These are phyloP conservation scores for Camelina hispida DNA, from an alignment of 345 rosid species.

Conservation along the genomic window DNA sequence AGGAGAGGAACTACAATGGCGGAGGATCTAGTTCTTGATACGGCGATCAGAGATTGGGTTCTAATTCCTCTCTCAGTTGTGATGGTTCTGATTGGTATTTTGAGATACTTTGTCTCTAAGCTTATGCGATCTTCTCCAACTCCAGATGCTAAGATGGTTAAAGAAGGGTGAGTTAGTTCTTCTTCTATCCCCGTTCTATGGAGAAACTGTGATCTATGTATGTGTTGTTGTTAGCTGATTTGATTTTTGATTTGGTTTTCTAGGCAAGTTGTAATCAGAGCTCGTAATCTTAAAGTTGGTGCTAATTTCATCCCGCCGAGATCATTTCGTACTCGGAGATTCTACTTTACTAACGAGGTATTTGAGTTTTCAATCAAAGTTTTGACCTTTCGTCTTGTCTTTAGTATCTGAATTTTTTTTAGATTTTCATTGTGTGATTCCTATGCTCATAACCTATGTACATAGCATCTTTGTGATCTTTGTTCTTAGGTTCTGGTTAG, in stretches of 20 bases:
- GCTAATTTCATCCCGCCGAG: conserved; percentile 89
- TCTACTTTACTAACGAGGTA: conserved; percentile 91
- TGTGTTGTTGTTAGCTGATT: conserved; percentile 13
- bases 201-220: background rate
- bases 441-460: background rate
- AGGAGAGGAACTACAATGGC: conserved; percentile 58
- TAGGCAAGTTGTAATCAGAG: conserved; percentile 89
- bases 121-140: conserved; percentile 82
- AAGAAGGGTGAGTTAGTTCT: conserved; percentile 68
- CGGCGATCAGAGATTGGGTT: conserved; percentile 99
- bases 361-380: background rate
- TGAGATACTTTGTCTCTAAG: conserved; percentile 79
- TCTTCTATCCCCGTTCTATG: background rate
- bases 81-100: conserved; percentile 96
- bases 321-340: conserved; percentile 86
- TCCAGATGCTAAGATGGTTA: conserved; percentile 81
- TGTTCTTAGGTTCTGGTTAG: conserved; percentile 1
- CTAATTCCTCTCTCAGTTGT: conserved; percentile 92
- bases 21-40: conserved; percentile 94
- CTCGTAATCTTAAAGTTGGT: conserved; percentile 79
- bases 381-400: background rate
- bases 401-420: background rate
- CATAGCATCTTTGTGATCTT: background rate
- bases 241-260: background rate
- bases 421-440: background rate